These are phyloP conservation scores for Liquidambar formosana DNA, from an alignment of 164 flowering plant species.

Conservation along the genomic window DNA sequence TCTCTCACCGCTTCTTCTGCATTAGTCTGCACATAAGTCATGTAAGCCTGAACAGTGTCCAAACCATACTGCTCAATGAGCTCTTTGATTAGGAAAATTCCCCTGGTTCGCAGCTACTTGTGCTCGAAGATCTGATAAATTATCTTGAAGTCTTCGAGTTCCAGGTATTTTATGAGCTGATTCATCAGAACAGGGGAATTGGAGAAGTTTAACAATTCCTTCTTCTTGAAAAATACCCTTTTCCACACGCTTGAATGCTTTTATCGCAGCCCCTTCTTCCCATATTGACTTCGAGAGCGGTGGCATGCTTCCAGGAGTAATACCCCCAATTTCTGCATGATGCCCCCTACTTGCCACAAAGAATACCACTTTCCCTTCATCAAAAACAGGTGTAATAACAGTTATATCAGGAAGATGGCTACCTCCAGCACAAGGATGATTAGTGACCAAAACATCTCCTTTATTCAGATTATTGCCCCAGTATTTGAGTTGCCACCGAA, in stretches of 20 bases:
- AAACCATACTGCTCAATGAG: constrained; percentile 93
- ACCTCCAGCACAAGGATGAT: constrained; percentile 97
- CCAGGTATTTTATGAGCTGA: constrained; percentile 63
- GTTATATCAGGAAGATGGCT: constrained; percentile 99
- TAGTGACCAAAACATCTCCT: constrained; percentile 94
- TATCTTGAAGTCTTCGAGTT: constrained; percentile 90
- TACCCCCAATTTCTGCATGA: constrained; percentile 99
- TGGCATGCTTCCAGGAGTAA: constrained; percentile 99
- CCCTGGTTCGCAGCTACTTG: constrained; percentile 98
- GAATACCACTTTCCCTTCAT: constrained; percentile 72
- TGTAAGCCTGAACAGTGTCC: constrained; percentile 88
- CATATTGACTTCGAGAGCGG: constrained; percentile 92
- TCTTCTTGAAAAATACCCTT: constrained; percentile 92
- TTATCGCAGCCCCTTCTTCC: constrained; percentile 99
- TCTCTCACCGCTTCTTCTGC: constrained; percentile 97
- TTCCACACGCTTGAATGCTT: constrained; percentile 95
- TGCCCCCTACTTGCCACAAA: constrained; percentile 99
- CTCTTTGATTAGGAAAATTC: constrained; percentile 88
- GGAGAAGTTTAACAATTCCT: constrained; percentile 78
- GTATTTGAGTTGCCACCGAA: constrained; percentile 82
- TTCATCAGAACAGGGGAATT: constrained; percentile 59
- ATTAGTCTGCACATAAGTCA: constrained; percentile 85
- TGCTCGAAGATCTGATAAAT: constrained; percentile 91
- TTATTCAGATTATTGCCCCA: constrained; percentile 83
- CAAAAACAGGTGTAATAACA: constrained; percentile 91